Percentiles rank a stretch among this genome's conserved stretches.
Evolutionary conservation across 257 asterid genomes (phyloP).

Genomic region (Knoxia roxburghii): DNA sequence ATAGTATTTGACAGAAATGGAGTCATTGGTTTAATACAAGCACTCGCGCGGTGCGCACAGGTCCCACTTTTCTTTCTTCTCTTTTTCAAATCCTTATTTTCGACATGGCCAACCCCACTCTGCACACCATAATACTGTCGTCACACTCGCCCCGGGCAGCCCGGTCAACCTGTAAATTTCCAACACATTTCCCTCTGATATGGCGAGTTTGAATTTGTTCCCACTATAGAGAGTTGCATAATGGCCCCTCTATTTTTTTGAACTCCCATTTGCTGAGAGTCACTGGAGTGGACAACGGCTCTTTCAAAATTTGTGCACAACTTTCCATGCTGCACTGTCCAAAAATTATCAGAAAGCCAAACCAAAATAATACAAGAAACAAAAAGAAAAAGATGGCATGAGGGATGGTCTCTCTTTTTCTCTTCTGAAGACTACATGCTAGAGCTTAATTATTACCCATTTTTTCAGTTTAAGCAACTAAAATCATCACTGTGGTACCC

Average conservation of each 20-base stretch:
- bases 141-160: too few relatives aligned
- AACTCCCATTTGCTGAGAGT: slow-evolving; percentile 13
- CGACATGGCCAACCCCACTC: too few relatives aligned
- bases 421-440: slow-evolving; percentile 15
- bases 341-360: slow-evolving; percentile 3
- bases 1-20: too few relatives aligned
- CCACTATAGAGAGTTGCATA: not conserved
- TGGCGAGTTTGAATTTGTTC: too few relatives aligned
- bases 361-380: not conserved
- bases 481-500: slow-evolving; percentile 35
- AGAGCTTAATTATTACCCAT: slow-evolving; percentile 36
- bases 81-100: too few relatives aligned
- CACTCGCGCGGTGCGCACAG: too few relatives aligned
- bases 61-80: too few relatives aligned
- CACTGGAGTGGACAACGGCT: slow-evolving; percentile 37
- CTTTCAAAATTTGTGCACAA: slow-evolving; percentile 29
- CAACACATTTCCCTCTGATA: too few relatives aligned
- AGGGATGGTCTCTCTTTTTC: not conserved
- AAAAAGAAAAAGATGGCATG: not conserved
- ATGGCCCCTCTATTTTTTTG: slow-evolving; percentile 10
- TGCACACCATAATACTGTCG: too few relatives aligned
- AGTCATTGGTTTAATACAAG: too few relatives aligned
- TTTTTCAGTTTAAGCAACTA: slow-evolving; percentile 35
- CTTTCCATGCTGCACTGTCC: slow-evolving; percentile 23
- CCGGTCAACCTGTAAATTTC: too few relatives aligned